Evolutionary conservation across 495 filamentous ascomycete genomes (phyloP), one percentile per base, ranked within the genome.

Genomic region (Arthonia radiata): DNA sequence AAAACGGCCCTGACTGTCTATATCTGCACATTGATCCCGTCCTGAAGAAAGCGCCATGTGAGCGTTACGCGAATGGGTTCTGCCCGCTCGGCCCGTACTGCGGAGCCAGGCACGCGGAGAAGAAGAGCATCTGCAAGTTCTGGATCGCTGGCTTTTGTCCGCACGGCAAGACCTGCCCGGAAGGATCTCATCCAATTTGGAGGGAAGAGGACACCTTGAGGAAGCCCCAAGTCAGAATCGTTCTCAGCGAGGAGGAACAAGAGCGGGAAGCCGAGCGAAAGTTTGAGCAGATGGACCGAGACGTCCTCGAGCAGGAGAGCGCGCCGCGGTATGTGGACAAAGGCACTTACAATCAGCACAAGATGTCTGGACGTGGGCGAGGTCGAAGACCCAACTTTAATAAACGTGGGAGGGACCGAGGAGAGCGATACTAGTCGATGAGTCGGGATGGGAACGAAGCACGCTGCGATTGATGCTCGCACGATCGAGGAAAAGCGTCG

Each of bases 101-200:
- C 45, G 68, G 71, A 6, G 76, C 90, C 49, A 72, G 73, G 35
- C 86, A 97, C 46, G 66, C 89, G 26, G 51, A 66, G 17, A 66
- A 76, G 17, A 61, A 61, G 23, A 49, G 39, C 18, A 41, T 91
- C 1, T 97, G 86, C 44, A 47, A 52, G n/a, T 90, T 64, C 47
- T 97, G 89, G 39, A 56, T 94, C 16, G 77, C 78, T 1, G 89
- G 89, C 1, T 97, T 97, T 49, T 97, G 86, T 43, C 86, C 86
- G 0, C 71, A 89, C 32, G 81, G 82, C 7, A 64, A 61, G 32
- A 44, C 32, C 0, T 94, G 89, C 44, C 62, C 66, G 41, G 60
- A 62, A 32, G 69, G 81, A 16, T 75, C 77, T 3, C 86, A 97
- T 50, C 64, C 82, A 6, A 52, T 64, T 16, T 94, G 77, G 73